Evolutionary conservation across 1,284 basidiomycete species (phyloP), one percentile per base, ranked within the genome.

Genomic region (Malassezia psittaci): DNA sequence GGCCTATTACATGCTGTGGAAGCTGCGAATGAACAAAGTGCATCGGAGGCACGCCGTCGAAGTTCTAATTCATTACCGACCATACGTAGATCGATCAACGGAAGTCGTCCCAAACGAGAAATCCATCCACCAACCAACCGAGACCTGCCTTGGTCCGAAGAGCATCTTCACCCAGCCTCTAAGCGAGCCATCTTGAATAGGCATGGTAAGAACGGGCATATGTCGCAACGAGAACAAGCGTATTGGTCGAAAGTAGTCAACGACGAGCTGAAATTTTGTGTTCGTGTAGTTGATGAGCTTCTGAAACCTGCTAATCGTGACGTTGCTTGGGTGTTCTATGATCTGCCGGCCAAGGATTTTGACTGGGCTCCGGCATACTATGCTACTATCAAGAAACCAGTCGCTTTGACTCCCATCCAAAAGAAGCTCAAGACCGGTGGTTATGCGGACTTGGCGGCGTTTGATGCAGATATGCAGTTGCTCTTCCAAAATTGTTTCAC

Each of bases 71-170:
- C 85, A n/a, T 80, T 87, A 7, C 87, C 86, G 47, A 82, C 83
- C 50, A 86, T 87, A 64, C 81, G 85, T 41, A 84, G 86, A 29
- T 76, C 76, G 11, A 76, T 77, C n/a, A 75, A 76, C 29, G 77
- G 82, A 37, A 81, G 82, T n/a, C 83, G 93, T 18, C 93, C 93
- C 0, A 96, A 96, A 78, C 87, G 93, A 51, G 93, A 96, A 76
- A 91, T 96, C 38, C 90, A 96, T 68, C 89, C 91, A 11, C 91
- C 91, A 16, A 85, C 90, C 13, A 85, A 90, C 0, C 90, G 90
- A 76, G 93, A 96, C 67, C 77, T 94, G 18, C 83, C 86, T 0
- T 94, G 90, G 73, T 80, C 82, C 32, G 87, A 90, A 67, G 80
- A 76, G 41, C 65, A 75, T n/a, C 53, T 64, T 38, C 35, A 51